Conservation (phyloP, 495 filamentous ascomycete species). For the Collariella sp. region DNA sequence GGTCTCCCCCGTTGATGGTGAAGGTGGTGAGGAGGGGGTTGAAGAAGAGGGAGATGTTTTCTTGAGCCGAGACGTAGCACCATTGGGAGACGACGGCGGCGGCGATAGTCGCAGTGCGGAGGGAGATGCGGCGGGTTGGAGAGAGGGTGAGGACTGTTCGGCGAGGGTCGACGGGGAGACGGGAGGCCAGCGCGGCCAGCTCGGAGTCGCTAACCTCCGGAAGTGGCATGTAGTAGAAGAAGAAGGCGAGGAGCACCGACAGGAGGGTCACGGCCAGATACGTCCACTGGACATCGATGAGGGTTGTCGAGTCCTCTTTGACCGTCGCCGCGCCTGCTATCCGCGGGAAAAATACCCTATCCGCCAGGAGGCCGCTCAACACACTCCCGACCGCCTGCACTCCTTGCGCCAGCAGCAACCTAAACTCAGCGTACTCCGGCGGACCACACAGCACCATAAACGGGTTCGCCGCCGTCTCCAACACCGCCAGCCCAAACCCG, state of each 20-base stretch:
- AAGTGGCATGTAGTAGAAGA: conserved; percentile 51
- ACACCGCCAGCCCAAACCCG: conserved; percentile 57
- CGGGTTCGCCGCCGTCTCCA: conserved; percentile 65
- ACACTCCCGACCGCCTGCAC: conserved; percentile 62
- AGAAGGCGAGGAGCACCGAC: conserved; percentile 53
- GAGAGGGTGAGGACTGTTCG: conserved; percentile 24
- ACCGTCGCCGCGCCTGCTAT: conserved; percentile 2
- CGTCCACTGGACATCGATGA: conserved; percentile 67
- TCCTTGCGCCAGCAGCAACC: conserved; percentile 60
- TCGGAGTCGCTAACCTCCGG: conserved; percentile 45
- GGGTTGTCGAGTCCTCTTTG: conserved; percentile 17
- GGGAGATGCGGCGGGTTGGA: conserved; percentile 18
- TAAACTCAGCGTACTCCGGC: conserved; percentile 41
- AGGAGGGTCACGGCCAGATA: conserved; percentile 68
- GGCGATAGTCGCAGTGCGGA: conserved; percentile 42
- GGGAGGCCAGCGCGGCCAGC: conserved; percentile 36
- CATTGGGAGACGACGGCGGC: conserved; percentile 62
- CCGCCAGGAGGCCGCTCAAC: conserved; percentile 56
- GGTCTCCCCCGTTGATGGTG: conserved; percentile 16
- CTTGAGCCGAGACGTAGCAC: conserved; percentile 65
- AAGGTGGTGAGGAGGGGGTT: conserved; percentile 33
- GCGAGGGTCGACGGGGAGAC: conserved; percentile 34
- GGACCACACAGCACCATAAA: conserved; percentile 48
- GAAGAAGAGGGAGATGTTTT: conserved; percentile 61
- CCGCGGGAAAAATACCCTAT: conserved; percentile 54